Conservation (phyloP, 2,329 filamentous ascomycete genomes). For the Albophoma yamanashiensis region DNA sequence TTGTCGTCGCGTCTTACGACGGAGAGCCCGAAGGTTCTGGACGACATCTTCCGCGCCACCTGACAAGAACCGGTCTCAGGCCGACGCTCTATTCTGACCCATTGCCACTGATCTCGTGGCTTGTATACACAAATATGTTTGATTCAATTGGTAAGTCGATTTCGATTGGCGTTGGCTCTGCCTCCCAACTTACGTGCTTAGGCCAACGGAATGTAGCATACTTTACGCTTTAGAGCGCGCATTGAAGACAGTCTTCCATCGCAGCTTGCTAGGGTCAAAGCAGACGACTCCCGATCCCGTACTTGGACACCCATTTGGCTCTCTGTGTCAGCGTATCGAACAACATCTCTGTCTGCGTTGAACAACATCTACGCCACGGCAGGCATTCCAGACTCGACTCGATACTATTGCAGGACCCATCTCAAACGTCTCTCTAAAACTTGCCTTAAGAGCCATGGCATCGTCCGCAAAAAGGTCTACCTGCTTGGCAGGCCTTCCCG, state of each 20-base stretch:
- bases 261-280: not conserved
- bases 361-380: not conserved
- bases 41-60: not conserved
- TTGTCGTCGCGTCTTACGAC: not conserved
- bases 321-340: not conserved
- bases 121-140: not conserved
- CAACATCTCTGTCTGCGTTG: not conserved
- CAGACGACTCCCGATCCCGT: too few species aligned
- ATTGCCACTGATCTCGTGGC: not conserved
- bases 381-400: not conserved
- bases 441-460: constrained; percentile 8
- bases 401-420: not conserved
- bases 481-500: constrained; percentile 23
- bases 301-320: not conserved
- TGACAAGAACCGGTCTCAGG: not conserved
- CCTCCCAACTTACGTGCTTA: not conserved
- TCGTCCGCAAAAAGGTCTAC: constrained; percentile 3
- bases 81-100: not conserved
- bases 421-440: not conserved
- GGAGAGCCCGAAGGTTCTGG: not conserved
- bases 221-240: not conserved
- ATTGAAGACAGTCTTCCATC: not conserved
- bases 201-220: not conserved
- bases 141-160: not conserved
- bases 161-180: not conserved